Base-by-base conservation (phyloP, 2,329 filamentous ascomycete species). In the Neurospora sp. region DNA sequence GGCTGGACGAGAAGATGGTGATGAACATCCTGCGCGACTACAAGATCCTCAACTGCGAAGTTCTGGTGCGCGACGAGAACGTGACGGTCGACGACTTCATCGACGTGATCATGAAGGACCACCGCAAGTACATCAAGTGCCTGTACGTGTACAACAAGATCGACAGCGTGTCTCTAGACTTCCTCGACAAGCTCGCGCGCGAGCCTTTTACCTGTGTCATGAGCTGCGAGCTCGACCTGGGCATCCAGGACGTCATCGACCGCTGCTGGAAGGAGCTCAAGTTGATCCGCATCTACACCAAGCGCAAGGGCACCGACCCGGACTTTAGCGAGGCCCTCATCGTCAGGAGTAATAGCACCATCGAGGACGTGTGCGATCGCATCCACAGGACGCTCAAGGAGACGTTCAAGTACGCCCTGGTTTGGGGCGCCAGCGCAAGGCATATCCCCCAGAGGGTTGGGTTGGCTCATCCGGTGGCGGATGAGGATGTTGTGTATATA, bases 71-170 rank as follows among this genome's bases (percentile, higher is more conserved):
- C 76, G 96, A 99, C 79, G 96, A 99, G 78, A 90, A 96, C 79
- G 93, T 91, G 52, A 98, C 96, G 0, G 93, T 99, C 42, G 96
- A 99, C 82, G 95, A 99, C 81, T 92, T 99, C 80, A 99, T 99
- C 82, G 96, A 99, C 80, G 93, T 97, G 72, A 97, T 99, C 81
- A 98, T 98, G 95, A 97, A 96, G 81, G 93, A 97, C 78, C 96
- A 99, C 84, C 86, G 96, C 78, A 99, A 97, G 81, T 99, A 99
- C 84, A 97, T 99, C 84, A 89, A 85, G 79, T 90, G 93, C 78
- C 86, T 99, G 39, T 99, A 99, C 82, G 95, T 98, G 39, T 99
- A 99, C 89, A 99, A 99, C 90, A 99, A 99, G 83, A 97, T 99
- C 82, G 96, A 99, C 83, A 91, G 89, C 79, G 92, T 99, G 72